A percentile compares a stretch with the other conserved stretches of the same genome.
Conservation (phyloP, 192 early-diverging fungal species). For the Tieghemiomyces parasiticus region DNA sequence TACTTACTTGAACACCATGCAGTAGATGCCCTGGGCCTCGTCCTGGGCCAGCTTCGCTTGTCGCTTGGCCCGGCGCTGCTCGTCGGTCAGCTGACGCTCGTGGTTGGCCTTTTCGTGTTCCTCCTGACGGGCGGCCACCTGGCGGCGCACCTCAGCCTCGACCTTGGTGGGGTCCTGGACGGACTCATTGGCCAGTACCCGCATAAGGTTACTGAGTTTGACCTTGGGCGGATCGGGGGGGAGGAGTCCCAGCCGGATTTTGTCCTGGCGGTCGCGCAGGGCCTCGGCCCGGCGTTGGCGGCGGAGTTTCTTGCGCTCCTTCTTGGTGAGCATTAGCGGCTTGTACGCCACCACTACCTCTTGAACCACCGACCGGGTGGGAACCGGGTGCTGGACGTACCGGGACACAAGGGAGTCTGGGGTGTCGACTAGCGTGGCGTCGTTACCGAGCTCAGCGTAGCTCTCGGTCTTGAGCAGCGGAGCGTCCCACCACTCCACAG, state of each 20-base stretch:
- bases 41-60: conserved; percentile 59
- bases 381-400: conserved; percentile 77
- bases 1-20: conserved; percentile 71
- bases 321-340: conserved; percentile 68
- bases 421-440: conserved; percentile 23
- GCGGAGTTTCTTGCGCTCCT: conserved; percentile 86
- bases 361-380: conserved; percentile 39
- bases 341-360: conserved; percentile 22
- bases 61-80: conserved; percentile 66
- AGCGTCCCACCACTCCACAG: conserved; percentile 96
- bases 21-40: conserved; percentile 46
- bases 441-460: conserved; percentile 43
- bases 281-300: conserved; percentile 70
- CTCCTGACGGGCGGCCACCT: conserved; percentile 62
- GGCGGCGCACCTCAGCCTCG: conserved; percentile 80
- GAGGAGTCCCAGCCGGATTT: conserved; percentile 80
- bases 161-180: conserved; percentile 88
- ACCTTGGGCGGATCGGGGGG: conserved; percentile 88
- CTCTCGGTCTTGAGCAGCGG: conserved; percentile 52
- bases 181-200: conserved; percentile 85
- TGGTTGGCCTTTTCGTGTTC: conserved; percentile 75
- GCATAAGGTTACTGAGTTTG: conserved; percentile 87
- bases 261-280: conserved; percentile 88
- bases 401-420: conserved; percentile 43
- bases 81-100: conserved; percentile 73